Base-by-base conservation (phyloP, 352 stramenopile genomes). In the Phytophthora macrochlamydospora region DNA sequence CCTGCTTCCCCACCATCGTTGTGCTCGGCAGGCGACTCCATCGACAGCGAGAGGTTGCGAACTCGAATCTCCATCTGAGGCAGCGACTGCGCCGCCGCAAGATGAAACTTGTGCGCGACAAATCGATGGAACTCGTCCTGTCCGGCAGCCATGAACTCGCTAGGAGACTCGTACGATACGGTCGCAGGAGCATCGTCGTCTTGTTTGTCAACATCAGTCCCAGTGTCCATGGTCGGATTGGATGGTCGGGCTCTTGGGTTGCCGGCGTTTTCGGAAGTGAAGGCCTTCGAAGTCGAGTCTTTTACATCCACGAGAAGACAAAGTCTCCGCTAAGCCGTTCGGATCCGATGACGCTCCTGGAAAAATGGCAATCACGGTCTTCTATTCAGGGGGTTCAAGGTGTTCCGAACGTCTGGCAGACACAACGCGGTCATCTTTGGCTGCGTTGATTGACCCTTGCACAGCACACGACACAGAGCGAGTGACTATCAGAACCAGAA, bases 41-140 rank as follows among this genome's bases (percentile, higher is more conserved):
- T 70, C 8, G 65, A 63, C 50, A 83, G 56, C 18, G 78, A 78
- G 28, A 87, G 49, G 40, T 72, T 37, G 9, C 59, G 51, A 18
- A 82, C 54, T 9, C 78, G 78, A 29, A 87, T 79, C 30, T 85
- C 67, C 13, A 83, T 43, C 33, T 66, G 73, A 46, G 78, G 78
- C 42, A 87, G 68, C 4, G 64, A 51, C 31, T 70, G 65, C 2
- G 53, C 74, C 1, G 67, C 59, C 52, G 74, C 65, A 14, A 70
- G 48, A 30, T 66, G 52, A 35, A 82, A 62, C 48, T 72, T 60
- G 45, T 62, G 31, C 0, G 69, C 74, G n/a, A 82, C 61, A n/a
- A 46, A 61, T 3, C 50, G 62, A 42, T 85, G 75, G 37, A 81
- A 76, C 31, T 53, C 65, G 11, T 79, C 59, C 6, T 74, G 71